phyloP scores from a whole-genome alignment of 2,329 filamentous ascomycete species.

The Geosmithia putterillii region DNA sequence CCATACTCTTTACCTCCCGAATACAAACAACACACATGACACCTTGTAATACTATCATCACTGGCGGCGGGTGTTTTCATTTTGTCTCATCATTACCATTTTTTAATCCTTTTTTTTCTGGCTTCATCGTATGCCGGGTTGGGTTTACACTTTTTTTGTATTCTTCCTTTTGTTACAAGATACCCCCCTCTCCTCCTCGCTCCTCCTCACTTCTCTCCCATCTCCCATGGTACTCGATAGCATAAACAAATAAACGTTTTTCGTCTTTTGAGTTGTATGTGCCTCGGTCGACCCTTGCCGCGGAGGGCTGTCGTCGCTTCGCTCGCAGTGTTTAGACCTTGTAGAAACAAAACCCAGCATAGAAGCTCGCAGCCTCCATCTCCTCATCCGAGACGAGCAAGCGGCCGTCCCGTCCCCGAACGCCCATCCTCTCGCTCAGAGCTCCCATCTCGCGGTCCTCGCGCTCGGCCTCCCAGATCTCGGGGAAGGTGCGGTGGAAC shows the following conservation, averaged over 20 bases:
- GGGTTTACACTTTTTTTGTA: background rate
- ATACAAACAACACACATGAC: background rate
- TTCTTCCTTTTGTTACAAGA: background rate
- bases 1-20: background rate
- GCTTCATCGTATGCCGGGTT: background rate
- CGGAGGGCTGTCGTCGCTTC: background rate
- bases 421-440: constrained; percentile 91
- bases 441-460: constrained; percentile 70
- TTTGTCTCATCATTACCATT: background rate
- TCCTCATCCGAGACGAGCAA: constrained; percentile 73
- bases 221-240: background rate
- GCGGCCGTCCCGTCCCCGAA: constrained; percentile 56
- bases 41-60: background rate
- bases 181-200: background rate
- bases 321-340: constrained; percentile 50
- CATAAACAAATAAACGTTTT: too few relatives aligned
- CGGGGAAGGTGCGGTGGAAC: constrained; percentile 81
- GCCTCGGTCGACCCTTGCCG: too few relatives aligned
- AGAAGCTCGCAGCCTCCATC: constrained; percentile 85
- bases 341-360: constrained; percentile 93
- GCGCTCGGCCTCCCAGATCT: constrained; percentile 88
- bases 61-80: background rate
- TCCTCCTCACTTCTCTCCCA: background rate
- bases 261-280: too few relatives aligned
- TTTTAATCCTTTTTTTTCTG: constrained; percentile 1